Base-by-base conservation (phyloP, 2,329 filamentous ascomycete genomes). In the Pseudogymnoascus sp. region DNA sequence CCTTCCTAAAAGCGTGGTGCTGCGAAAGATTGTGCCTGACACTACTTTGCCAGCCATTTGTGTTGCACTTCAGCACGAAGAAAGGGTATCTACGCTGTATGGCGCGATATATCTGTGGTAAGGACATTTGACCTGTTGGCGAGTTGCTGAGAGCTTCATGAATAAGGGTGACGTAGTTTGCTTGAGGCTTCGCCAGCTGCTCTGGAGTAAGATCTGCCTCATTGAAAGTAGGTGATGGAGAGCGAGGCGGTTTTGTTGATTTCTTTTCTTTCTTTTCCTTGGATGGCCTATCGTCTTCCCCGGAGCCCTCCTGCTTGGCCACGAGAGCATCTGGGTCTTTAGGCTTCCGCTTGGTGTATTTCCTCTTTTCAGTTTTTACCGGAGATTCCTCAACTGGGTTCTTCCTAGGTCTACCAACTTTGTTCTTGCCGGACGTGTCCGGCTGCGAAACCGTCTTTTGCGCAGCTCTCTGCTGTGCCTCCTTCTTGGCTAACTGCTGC, bases 321-420 rank as follows among this genome's bases (percentile, higher is more conserved):
- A 75, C 74, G 19, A 68, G 67, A 40, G 71, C 69, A 62, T 72
- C 72, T 3, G 69, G 69, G 26, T 84, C 82, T 68, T 78, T 82
- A 7, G 80, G 78, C 70, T 83, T 87, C 62, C 85, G 78, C 63
- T 85, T 84, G 67, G 86, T 87, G 72, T 87, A 88, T 69, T 85
- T 87, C 65, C 86, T 80, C 75, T 88, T 88, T 74, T 87, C 84
- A 1, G 81, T 79, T 64, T 78, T 78, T 50, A 83, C 80, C 1
- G 77, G 74, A 7, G 74, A 78, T n/a, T 81, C 78, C 42, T 87
- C 85, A 4, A 83, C 83, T 4, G 85, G 84, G 67, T 87, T 83
- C 69, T 88, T 88, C 65, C 85, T 77, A 1, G 85, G 86, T 28
- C 86, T 82, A 7, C 86, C 86, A 40, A 88, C 85, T 67, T 87